Percentiles rank a stretch among this genome's conserved stretches.
These are phyloP conservation scores for Kwoniella dendrophila DNA, from an alignment of 768 basidiomycete genomes.

Conservation along the genomic window DNA sequence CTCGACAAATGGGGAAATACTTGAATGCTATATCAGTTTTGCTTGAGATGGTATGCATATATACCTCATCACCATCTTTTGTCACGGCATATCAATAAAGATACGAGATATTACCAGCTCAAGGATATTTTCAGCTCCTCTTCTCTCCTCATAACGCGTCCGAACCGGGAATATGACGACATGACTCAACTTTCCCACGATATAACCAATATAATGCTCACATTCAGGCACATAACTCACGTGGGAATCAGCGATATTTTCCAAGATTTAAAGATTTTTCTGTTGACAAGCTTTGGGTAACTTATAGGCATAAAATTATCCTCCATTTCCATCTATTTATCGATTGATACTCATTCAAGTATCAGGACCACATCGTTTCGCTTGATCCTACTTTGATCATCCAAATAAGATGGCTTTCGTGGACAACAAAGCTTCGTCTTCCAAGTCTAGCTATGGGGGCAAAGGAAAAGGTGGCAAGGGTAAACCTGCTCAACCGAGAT, in stretches of 20 bases:
- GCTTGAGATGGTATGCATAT: too few species aligned
- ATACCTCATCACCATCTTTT: background rate
- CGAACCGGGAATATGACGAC: slow-evolving; percentile 1
- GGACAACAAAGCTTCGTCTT: slow-evolving; percentile 21
- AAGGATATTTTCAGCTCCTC: background rate
- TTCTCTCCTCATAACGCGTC: background rate
- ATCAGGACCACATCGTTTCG: too few species aligned
- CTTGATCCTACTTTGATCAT: too few species aligned
- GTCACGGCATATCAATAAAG: background rate
- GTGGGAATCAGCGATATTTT: slow-evolving; percentile 3
- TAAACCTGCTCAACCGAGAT: slow-evolving; percentile 20
- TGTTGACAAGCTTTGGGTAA: background rate
- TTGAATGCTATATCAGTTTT: too few species aligned
- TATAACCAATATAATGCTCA: background rate
- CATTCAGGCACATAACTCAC: slow-evolving; percentile 12
- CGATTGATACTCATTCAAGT: too few species aligned
- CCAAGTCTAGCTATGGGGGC: background rate
- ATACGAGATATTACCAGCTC: too few species aligned
- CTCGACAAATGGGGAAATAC: too few species aligned
- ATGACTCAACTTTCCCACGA: slow-evolving; percentile 16
- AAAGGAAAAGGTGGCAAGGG: slow-evolving; percentile 22
- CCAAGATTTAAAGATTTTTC: background rate
- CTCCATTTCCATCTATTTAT: too few species aligned
- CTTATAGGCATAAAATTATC: too few species aligned
- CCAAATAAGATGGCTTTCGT: slow-evolving; percentile 27